Conservation (phyloP, 208 protist species). For the Leishmania aethiopica region DNA sequence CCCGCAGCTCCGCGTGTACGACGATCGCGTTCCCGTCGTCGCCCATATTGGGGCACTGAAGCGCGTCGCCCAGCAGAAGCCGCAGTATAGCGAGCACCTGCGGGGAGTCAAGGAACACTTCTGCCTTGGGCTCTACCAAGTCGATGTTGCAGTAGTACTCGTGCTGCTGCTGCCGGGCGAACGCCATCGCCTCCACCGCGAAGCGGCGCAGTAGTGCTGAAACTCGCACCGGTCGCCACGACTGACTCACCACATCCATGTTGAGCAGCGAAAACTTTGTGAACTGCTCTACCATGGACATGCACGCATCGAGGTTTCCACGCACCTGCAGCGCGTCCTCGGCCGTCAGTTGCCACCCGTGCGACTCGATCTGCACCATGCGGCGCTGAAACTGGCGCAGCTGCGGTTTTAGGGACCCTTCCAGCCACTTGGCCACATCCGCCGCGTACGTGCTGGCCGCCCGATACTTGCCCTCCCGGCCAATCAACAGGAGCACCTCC, state of each 20-base stretch:
- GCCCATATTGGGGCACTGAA: slow-evolving; percentile 21
- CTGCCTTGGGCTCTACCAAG: slow-evolving; percentile 45
- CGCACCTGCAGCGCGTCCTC: slow-evolving; percentile 63
- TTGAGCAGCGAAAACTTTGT: slow-evolving; percentile 71
- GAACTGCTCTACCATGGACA: slow-evolving; percentile 72
- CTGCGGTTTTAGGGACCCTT: slow-evolving; percentile 73
- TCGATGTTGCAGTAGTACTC: slow-evolving; percentile 65
- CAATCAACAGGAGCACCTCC: slow-evolving; percentile 85
- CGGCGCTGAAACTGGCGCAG: slow-evolving; percentile 65
- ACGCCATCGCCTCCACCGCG: slow-evolving; percentile 35
- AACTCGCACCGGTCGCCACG: slow-evolving; percentile 74
- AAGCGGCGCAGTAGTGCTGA: slow-evolving; percentile 59
- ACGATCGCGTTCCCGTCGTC: slow-evolving; percentile 24
- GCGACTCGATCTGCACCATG: slow-evolving; percentile 58
- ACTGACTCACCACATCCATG: slow-evolving; percentile 75
- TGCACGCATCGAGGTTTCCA: slow-evolving; percentile 74
- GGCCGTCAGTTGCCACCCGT: slow-evolving; percentile 54
- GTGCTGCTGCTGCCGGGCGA: slow-evolving; percentile 33
- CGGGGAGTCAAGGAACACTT: slow-evolving; percentile 81
- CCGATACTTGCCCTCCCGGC: slow-evolving; percentile 69
- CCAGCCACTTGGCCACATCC: slow-evolving; percentile 76
- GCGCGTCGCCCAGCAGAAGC: slow-evolving; percentile 41
- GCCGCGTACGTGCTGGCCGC: slow-evolving; percentile 70
- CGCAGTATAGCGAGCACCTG: slow-evolving; percentile 57
- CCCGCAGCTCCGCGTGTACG: slow-evolving; percentile 47